These are phyloP conservation scores for Trichomonas tenax DNA, from an alignment of 208 protist species.

Conservation along the genomic window DNA sequence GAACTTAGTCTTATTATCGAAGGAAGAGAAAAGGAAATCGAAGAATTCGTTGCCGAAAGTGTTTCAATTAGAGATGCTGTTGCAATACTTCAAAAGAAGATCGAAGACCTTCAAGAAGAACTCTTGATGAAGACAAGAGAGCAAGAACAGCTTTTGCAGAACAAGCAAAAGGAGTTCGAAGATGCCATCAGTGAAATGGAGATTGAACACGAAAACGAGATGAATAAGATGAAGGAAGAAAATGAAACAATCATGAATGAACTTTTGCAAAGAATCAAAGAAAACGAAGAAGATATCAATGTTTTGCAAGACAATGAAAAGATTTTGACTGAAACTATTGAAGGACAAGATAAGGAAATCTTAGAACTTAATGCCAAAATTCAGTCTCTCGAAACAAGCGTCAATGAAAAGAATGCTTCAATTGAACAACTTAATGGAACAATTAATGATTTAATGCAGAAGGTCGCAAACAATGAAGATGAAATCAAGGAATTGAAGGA, in stretches of 20 bases:
- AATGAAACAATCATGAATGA: not conserved
- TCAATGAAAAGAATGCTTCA: not conserved
- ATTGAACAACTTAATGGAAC: not conserved
- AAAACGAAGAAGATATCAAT: not conserved
- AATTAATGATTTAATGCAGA: no score
- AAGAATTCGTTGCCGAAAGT: not conserved
- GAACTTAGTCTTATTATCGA: not conserved
- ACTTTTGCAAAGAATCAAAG: not conserved
- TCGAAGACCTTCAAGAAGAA: not conserved
- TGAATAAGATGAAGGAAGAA: not conserved
- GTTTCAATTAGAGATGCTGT: not conserved
- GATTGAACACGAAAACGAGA: not conserved
- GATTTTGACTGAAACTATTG: not conserved
- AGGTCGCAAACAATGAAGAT: not conserved
- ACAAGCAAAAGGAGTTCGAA: not conserved
- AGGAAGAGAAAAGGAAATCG: not conserved
- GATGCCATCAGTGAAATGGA: not conserved
- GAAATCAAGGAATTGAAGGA: no score
- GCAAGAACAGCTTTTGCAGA: not conserved
- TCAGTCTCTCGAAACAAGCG: not conserved
- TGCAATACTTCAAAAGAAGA: not conserved
- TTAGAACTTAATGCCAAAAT: not conserved
- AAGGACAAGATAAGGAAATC: not conserved
- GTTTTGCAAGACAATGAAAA: not conserved
- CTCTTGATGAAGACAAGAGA: not conserved